A percentile compares a stretch with the other conserved stretches of the same genome.
Evolutionary conservation across 768 basidiomycete genomes (phyloP).

Genomic region (Pleurotus cornucopiae): DNA sequence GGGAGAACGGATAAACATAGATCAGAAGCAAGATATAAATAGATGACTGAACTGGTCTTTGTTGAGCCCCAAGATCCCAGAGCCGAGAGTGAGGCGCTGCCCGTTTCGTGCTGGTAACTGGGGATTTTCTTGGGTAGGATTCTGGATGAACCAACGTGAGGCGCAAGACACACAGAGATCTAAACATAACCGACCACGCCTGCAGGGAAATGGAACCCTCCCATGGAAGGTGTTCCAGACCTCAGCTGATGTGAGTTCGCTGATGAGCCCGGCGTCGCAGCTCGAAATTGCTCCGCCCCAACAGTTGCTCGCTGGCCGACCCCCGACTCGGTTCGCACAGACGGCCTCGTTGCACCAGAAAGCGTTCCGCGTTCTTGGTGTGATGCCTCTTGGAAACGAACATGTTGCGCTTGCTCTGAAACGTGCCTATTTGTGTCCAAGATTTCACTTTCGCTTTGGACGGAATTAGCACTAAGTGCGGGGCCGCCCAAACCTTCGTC

Average conservation of each 20-base stretch:
- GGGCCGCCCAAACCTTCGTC: slow-evolving; percentile 30
- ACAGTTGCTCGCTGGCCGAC: background rate
- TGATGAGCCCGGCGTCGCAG: background rate
- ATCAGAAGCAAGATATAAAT: background rate
- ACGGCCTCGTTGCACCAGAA: background rate
- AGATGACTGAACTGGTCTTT: background rate
- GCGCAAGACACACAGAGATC: too few relatives aligned
- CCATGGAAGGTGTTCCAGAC: slow-evolving; percentile 32
- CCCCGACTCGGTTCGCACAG: background rate
- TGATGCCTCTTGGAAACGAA: background rate
- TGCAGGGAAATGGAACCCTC: slow-evolving; percentile 47
- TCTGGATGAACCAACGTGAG: background rate
- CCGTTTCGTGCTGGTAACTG: slow-evolving; percentile 3
- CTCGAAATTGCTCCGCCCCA: too few relatives aligned
- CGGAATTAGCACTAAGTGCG: slow-evolving; percentile 4
- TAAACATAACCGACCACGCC: slow-evolving; percentile 32
- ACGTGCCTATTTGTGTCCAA: background rate
- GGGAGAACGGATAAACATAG: background rate
- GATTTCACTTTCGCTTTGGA: background rate
- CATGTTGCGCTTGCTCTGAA: background rate
- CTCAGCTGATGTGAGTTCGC: background rate
- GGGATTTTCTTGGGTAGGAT: slow-evolving; percentile 8
- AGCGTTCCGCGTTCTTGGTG: background rate
- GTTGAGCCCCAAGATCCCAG: background rate
- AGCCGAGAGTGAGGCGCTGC: slow-evolving; percentile 5